Percentiles rank a stretch among this genome's conserved stretches.
phyloP scores from a whole-genome alignment of 192 early-diverging fungal species.

The Backusella sp. region DNA sequence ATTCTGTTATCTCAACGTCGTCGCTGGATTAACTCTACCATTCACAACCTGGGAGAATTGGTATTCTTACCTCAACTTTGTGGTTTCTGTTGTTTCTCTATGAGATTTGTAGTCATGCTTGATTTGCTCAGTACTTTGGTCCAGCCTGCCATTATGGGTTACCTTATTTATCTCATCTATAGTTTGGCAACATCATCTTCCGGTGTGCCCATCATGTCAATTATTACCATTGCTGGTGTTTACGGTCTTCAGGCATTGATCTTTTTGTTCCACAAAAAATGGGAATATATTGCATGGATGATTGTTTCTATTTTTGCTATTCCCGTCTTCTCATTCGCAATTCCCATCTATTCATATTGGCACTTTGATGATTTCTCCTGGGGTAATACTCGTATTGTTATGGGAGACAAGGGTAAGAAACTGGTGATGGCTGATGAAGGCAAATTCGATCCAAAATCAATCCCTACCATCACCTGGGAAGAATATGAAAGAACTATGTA shows the following conservation, averaged over 20 bases:
- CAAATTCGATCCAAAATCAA: constrained; percentile 70
- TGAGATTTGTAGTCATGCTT: constrained; percentile 92
- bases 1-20: constrained; percentile 96
- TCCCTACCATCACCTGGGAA: constrained; percentile 76
- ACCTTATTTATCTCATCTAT: constrained; percentile 83
- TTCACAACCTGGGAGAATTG: constrained; percentile 96
- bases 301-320: constrained; percentile 90
- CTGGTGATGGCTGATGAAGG: constrained; percentile 64
- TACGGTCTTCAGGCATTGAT: constrained; percentile 90
- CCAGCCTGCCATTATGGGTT: constrained; percentile 88
- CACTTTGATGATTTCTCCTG: constrained; percentile 99
- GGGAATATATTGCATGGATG: constrained; percentile 96
- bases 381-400: constrained; percentile 93
- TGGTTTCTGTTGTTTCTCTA: constrained; percentile 95
- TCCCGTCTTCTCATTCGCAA: constrained; percentile 79
- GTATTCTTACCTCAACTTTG: constrained; percentile 92
- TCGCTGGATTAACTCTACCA: constrained; percentile 99
- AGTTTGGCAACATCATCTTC: constrained; percentile 50
- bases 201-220: constrained; percentile 73
- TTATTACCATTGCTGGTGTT: constrained; percentile 80
- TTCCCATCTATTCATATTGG: constrained; percentile 95
- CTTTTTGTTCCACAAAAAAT: constrained; percentile 70
- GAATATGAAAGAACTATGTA: constrained; percentile 71
- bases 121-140: constrained; percentile 90
- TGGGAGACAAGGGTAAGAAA: constrained; percentile 81